phyloP scores from a whole-genome alignment of 2,329 filamentous ascomycete species.

The Cryphonectria radicalis region DNA sequence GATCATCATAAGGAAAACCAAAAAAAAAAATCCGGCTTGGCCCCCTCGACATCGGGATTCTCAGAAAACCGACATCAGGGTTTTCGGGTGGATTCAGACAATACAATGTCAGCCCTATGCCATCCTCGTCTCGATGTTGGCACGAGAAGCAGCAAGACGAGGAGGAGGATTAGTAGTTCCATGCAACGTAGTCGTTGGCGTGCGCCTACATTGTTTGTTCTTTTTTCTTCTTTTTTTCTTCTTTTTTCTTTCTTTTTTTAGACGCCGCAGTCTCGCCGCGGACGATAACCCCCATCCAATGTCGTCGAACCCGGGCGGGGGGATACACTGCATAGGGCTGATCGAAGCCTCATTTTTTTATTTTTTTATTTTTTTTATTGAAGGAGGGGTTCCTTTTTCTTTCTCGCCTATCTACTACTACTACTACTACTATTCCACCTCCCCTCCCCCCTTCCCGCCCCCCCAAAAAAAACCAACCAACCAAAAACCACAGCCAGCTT shows the following conservation, averaged over 20 bases:
- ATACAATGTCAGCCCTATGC: background rate
- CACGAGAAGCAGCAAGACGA: constrained; percentile 10
- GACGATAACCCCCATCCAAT: background rate
- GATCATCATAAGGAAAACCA: background rate
- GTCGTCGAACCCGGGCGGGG: no score
- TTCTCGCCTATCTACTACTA: background rate
- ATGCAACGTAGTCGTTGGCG: constrained; percentile 56
- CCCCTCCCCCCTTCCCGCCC: no score
- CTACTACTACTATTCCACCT: no score
- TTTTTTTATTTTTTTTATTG: background rate
- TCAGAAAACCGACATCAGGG: background rate
- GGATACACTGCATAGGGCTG: background rate
- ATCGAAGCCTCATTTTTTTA: background rate
- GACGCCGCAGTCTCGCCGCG: background rate
- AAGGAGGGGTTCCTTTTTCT: background rate
- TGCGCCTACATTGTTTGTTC: constrained; percentile 38
- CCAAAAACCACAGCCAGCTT: background rate
- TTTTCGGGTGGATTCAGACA: background rate
- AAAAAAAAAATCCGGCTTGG: background rate
- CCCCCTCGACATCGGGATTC: no score
- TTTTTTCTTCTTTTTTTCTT: background rate
- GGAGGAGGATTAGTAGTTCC: constrained; percentile 57
- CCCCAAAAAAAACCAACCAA: no score
- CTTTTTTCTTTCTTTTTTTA: no score
- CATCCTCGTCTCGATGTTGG: no score